Evolutionary conservation across 257 asterid genomes (phyloP), one percentile per base, ranked within the genome.

Genomic region (Solanum tacnaense): DNA sequence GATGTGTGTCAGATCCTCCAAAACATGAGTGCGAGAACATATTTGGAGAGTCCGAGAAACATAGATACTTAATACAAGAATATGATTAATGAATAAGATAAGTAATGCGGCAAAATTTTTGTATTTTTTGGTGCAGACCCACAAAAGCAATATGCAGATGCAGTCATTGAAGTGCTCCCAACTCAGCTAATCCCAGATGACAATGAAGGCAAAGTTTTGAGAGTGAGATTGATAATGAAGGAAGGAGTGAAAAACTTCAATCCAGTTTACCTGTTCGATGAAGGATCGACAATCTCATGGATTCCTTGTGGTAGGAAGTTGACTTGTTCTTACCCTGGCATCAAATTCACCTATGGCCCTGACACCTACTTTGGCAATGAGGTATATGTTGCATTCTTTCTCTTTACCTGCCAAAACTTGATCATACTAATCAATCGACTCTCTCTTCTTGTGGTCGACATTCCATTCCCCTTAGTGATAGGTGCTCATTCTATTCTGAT

Each of bases 311-410:
- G 99, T 25, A 93, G 99, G 93, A 97, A 97, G 91, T 89, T 97
- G 79, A 96, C 99, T 0, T 97, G 99, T 92, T 97, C 99, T 25
- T 97, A 97, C 90, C 99, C 99, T 70, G 99, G 99, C 87, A 97
- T 97, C 98, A 96, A 95, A 39, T 96, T 95, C 90, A 21, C 93
- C 86, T 97, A 97, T 46, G 97, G 98, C 39, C 99, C 99, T 36
- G 98, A 97, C 27, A 65, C 94, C 56, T 97, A 95, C 93, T 97
- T 36, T 16, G 99, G 91, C 91, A 86, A 96, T 27, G 99, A 97
- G 99, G 99, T 96, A 93, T 11, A 44, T 16, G 36, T 0, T 78
- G 39, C 34, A 39, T 68, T 34, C 44, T 31, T 25, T 84, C 31
- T 23, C 58, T n/a, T n/a, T n/a, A 75, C 56, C 83, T 39, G 67